A percentile compares a stretch with the other conserved stretches of the same genome.
These are phyloP conservation scores for Amanita polypyramis DNA, from an alignment of 768 basidiomycete genomes.

Conservation along the genomic window DNA sequence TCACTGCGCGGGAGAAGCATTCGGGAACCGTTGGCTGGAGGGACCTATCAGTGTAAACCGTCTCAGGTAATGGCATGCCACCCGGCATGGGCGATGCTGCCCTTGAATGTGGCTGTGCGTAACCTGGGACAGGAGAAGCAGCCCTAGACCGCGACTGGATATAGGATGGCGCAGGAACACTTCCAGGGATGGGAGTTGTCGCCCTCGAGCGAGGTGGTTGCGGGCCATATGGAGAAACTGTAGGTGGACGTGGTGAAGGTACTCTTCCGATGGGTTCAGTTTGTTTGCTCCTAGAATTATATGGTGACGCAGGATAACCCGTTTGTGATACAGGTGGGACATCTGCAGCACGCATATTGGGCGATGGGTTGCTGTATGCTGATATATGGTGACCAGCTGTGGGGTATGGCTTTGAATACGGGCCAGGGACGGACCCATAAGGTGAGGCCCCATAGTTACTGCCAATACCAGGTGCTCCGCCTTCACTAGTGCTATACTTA, in stretches of 20 bases:
- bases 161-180: constrained; percentile 30
- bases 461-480: constrained; percentile 28
- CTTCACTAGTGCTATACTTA: constrained; percentile 34
- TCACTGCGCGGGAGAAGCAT: constrained; percentile 65
- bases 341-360: constrained; percentile 38
- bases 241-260: constrained; percentile 40
- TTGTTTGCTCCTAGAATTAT: constrained; percentile 14
- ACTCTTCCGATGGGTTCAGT: constrained; percentile 28
- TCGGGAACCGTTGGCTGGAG: constrained; percentile 52
- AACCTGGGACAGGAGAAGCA: constrained; percentile 7
- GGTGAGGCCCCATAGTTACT: constrained; percentile 19
- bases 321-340: constrained; percentile 18
- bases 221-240: too few relatives aligned
- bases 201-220: constrained; percentile 32
- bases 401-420: constrained; percentile 11
- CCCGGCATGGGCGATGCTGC: constrained; percentile 47
- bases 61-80: constrained; percentile 11
- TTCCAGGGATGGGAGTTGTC: constrained; percentile 47
- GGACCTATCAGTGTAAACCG: constrained; percentile 18
- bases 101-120: constrained; percentile 21
- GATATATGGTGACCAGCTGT: constrained; percentile 23
- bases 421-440: constrained; percentile 13
- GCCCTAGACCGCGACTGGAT: constrained; percentile 19
- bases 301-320: constrained; percentile 23
- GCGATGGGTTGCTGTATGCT: constrained; percentile 28